phyloP scores from a whole-genome alignment of 1,284 basidiomycete genomes.

The Athelia psychrophila region DNA sequence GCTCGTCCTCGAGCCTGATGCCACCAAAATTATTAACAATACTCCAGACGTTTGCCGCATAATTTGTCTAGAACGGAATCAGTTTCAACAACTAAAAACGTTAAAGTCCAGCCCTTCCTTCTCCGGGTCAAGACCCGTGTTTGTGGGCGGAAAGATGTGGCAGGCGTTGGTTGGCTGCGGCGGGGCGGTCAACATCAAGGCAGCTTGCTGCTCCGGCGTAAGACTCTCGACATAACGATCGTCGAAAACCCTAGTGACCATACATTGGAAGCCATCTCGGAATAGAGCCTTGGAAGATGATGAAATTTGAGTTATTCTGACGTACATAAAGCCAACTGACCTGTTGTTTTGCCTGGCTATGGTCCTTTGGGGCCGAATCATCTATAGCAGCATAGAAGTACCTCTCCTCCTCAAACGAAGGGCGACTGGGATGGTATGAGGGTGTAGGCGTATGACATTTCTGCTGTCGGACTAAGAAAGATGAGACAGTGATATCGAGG shows the following conservation, averaged over 20 bases:
- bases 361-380: not conserved
- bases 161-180: not conserved
- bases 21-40: not conserved
- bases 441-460: not conserved
- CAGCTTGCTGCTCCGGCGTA: not conserved
- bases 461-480: not conserved
- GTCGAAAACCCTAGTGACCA: not conserved
- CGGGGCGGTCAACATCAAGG: not conserved
- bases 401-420: not conserved
- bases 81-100: not conserved
- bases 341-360: not conserved
- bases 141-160: not conserved
- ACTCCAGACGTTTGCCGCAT: not conserved
- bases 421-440: not conserved
- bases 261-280: not conserved
- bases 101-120: not conserved
- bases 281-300: not conserved
- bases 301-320: not conserved
- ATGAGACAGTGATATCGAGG: not conserved
- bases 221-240: not conserved
- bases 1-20: not conserved
- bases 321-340: not conserved
- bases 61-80: not conserved
- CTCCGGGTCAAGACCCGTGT: no score
- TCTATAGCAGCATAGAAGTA: not conserved